phyloP scores from a whole-genome alignment of 2,329 filamentous ascomycete genomes.

The Chrysoporthe deuterocubensis region DNA sequence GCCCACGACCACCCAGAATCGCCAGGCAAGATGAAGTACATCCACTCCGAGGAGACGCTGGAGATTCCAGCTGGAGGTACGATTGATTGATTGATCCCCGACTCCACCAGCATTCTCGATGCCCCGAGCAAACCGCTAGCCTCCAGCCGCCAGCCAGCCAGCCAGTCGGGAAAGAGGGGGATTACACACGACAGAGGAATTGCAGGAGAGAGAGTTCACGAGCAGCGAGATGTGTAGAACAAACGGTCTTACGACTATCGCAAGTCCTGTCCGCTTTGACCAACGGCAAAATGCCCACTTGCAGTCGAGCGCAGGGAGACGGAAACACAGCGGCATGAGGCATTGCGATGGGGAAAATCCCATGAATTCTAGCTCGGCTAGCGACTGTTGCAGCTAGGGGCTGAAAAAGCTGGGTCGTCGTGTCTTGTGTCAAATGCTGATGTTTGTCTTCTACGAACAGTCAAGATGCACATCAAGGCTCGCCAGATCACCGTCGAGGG shows the following conservation, averaged over 20 bases:
- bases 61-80: slow-evolving; percentile 95
- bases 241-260: neutral
- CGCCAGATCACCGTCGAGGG: slow-evolving; percentile 96
- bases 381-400: slow-evolving; percentile 10
- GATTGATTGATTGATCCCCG: slow-evolving; percentile 40
- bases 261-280: neutral
- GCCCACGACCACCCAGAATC: slow-evolving; percentile 43
- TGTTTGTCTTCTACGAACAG: slow-evolving; percentile 55
- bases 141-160: slow-evolving; percentile 14
- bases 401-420: neutral
- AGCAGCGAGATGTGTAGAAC: neutral
- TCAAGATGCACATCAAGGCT: slow-evolving; percentile 98
- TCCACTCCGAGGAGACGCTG: slow-evolving; percentile 96
- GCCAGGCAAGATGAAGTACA: slow-evolving; percentile 96
- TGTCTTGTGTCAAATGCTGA: slow-evolving; percentile 34
- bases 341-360: neutral
- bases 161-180: slow-evolving; percentile 27
- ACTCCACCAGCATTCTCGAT: slow-evolving; percentile 2
- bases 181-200: neutral
- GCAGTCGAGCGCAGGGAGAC: neutral
- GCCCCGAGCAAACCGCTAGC: slow-evolving; percentile 10
- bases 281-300: neutral
- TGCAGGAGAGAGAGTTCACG: neutral
- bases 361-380: slow-evolving; percentile 12
- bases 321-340: neutral